phyloP scores from a whole-genome alignment of 1,139 yeast genomes.

The Magnusiomyces fungicola region DNA sequence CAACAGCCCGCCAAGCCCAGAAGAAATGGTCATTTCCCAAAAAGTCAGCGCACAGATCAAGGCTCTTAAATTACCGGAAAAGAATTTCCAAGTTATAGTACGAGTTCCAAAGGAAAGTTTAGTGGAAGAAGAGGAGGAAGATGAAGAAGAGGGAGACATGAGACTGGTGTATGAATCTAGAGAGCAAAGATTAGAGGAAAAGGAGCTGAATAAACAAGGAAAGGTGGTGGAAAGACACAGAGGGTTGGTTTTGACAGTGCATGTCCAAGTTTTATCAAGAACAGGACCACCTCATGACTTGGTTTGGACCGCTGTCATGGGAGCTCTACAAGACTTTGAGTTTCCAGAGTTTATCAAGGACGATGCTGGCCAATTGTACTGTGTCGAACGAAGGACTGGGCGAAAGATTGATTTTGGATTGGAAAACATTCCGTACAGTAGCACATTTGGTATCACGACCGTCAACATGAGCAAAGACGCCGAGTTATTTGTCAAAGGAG shows the following conservation, averaged over 20 bases:
- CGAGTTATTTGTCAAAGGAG: not conserved
- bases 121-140: constrained; percentile 34
- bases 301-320: constrained; percentile 61
- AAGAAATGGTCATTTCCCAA: constrained; percentile 79
- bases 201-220: constrained; percentile 5
- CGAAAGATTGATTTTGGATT: constrained; percentile 26
- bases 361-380: constrained; percentile 17
- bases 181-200: constrained; percentile 9
- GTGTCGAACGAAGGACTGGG: constrained; percentile 15
- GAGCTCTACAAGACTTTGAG: constrained; percentile 52
- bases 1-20: constrained; percentile 73
- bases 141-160: constrained; percentile 31
- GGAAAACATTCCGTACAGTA: constrained; percentile 33
- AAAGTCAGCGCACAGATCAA: constrained; percentile 45
- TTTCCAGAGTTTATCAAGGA: constrained; percentile 56
- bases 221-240: constrained; percentile 35
- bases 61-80: constrained; percentile 34
- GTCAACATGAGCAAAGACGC: constrained; percentile 32
- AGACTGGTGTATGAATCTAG: constrained; percentile 19
- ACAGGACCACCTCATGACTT: constrained; percentile 77
- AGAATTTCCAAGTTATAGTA: constrained; percentile 17
- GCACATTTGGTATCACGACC: constrained; percentile 59
- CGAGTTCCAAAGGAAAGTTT: constrained; percentile 12
- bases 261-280: constrained; percentile 69
- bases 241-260: constrained; percentile 63